These are phyloP conservation scores for Seiridium cupressi DNA, from an alignment of 2,329 filamentous ascomycete genomes.

Conservation along the genomic window DNA sequence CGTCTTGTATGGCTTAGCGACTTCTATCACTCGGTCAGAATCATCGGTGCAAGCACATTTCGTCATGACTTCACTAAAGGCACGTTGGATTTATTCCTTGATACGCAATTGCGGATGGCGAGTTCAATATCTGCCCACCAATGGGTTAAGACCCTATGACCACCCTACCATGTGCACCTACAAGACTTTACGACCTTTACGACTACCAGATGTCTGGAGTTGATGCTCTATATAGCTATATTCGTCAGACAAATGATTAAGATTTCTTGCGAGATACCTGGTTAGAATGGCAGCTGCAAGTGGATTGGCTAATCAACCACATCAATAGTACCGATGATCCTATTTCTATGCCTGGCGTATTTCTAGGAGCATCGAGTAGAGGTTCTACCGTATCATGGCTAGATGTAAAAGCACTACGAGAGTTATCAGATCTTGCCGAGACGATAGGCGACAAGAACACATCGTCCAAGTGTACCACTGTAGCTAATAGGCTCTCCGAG, in stretches of 20 bases:
- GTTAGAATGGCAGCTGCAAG: slow-evolving; percentile 11
- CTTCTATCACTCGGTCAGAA: slow-evolving; percentile 37
- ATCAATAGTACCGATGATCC: slow-evolving; percentile 14
- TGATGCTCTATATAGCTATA: slow-evolving; percentile 13
- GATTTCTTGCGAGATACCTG: slow-evolving; percentile 13
- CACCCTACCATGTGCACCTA: neutral
- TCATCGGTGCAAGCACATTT: slow-evolving; percentile 32
- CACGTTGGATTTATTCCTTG: slow-evolving; percentile 28
- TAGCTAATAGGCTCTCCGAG: slow-evolving; percentile 1
- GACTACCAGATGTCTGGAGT: slow-evolving; percentile 21
- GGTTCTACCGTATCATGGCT: slow-evolving; percentile 14
- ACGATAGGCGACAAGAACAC: slow-evolving; percentile 16
- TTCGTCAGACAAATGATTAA: slow-evolving; percentile 15
- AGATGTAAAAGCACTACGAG: slow-evolving; percentile 11
- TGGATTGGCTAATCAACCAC: slow-evolving; percentile 11
- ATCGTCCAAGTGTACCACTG: neutral
- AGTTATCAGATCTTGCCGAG: slow-evolving; percentile 11
- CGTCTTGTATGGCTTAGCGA: slow-evolving; percentile 40
- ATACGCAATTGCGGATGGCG: slow-evolving; percentile 12
- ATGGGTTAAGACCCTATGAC: slow-evolving; percentile 13
- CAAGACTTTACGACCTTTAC: slow-evolving; percentile 3
- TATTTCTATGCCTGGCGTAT: slow-evolving; percentile 10
- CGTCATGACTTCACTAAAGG: slow-evolving; percentile 32
- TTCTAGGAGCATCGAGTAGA: slow-evolving; percentile 11
- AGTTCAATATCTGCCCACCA: slow-evolving; percentile 10